Percentiles rank a stretch among this genome's conserved stretches.
phyloP scores from a whole-genome alignment of 2,329 filamentous ascomycete species.

The Xylaria sp. region DNA sequence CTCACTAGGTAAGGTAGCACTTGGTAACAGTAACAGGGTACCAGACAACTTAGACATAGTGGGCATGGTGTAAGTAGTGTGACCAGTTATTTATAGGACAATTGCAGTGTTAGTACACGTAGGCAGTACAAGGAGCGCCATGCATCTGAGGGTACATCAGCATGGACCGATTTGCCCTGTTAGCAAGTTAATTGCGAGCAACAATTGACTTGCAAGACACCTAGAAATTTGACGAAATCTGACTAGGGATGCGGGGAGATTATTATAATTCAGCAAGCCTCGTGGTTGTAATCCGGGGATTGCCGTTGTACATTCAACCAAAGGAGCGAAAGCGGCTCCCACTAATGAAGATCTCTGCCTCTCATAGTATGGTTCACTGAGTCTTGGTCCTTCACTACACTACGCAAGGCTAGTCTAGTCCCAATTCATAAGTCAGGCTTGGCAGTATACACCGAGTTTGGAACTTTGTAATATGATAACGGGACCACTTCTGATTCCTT shows the following conservation, averaged over 20 bases:
- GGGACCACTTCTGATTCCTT: slow-evolving; percentile 24
- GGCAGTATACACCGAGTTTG: slow-evolving; percentile 13
- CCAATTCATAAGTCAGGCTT: slow-evolving; percentile 17
- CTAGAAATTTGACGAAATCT: slow-evolving; percentile 7
- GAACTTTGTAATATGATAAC: slow-evolving; percentile 15
- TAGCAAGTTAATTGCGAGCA: not conserved
- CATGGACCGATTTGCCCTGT: not conserved
- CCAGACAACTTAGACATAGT: slow-evolving; percentile 2
- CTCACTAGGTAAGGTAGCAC: slow-evolving; percentile 3
- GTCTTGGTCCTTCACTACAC: slow-evolving; percentile 5
- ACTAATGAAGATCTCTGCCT: slow-evolving; percentile 31
- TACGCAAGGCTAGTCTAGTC: slow-evolving; percentile 28
- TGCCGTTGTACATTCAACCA: slow-evolving; percentile 29
- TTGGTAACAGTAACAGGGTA: slow-evolving; percentile 5
- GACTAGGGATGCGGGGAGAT: not conserved
- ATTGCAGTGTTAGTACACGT: not conserved
- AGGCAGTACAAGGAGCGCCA: not conserved
- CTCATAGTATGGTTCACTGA: slow-evolving; percentile 20
- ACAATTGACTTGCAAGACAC: not conserved
- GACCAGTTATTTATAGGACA: slow-evolving; percentile 30
- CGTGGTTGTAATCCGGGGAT: slow-evolving; percentile 26
- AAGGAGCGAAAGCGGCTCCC: slow-evolving; percentile 29
- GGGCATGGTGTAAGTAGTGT: slow-evolving; percentile 3
- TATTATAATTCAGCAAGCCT: not conserved
- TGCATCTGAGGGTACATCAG: not conserved